phyloP scores from a whole-genome alignment of 73 alveolate species.

The Blepharisma japonicum region DNA sequence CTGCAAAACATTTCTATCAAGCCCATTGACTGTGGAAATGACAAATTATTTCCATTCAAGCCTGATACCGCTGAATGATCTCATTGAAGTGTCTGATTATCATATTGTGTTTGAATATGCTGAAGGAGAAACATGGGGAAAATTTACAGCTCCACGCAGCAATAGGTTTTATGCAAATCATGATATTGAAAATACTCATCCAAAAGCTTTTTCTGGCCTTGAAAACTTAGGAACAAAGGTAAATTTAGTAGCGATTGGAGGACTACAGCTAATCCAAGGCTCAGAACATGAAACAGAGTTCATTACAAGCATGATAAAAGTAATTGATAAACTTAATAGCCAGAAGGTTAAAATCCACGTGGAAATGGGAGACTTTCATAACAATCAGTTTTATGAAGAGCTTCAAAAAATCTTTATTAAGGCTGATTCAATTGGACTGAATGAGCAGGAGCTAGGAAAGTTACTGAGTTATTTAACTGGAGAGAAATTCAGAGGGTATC shows the following conservation, averaged over 20 bases:
- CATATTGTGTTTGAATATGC: constrained; percentile 15
- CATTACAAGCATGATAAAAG: neutral
- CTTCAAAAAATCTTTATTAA: neutral
- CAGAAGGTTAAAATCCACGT: neutral
- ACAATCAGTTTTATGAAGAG: neutral
- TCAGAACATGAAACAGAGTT: neutral
- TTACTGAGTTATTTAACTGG: neutral
- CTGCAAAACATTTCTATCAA: neutral
- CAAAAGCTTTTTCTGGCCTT: neutral
- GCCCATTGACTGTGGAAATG: constrained; percentile 11
- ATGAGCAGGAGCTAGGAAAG: constrained; percentile 11
- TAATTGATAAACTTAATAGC: neutral
- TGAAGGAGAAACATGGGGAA: constrained; percentile 28
- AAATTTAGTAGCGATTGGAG: neutral
- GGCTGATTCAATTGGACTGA: constrained; percentile 18
- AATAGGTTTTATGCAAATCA: constrained; percentile 16
- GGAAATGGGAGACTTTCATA: constrained; percentile 27
- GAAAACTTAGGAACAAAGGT: neutral
- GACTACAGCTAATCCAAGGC: constrained; percentile 6
- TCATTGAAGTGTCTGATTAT: neutral
- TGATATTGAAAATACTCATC: constrained; percentile 1
- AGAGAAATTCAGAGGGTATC: constrained; percentile 16
- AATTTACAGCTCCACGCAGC: neutral
- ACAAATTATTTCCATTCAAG: neutral
- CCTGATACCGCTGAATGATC: neutral